Base-by-base conservation (phyloP, 345 rosid species). In the Toxicodendron radicans region DNA sequence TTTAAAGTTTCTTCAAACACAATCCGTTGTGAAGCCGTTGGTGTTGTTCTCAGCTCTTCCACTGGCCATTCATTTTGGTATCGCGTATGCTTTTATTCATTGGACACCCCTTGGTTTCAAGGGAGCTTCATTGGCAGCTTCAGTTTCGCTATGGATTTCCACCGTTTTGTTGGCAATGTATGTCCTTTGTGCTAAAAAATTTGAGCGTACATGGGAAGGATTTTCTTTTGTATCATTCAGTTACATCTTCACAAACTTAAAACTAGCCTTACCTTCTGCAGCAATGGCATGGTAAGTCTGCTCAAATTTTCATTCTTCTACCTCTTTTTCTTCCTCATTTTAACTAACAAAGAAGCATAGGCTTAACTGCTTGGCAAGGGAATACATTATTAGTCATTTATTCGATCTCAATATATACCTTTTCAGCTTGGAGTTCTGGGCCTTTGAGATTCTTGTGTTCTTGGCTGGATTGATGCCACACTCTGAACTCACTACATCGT, bases 401-500 rank as follows among this genome's bases (percentile, higher is more conserved):
- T 38, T 27, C 30, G 43, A 38, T 38, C 43, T 38, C 1, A 7
- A 38, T 38, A 5, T 38, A 5, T 38, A 12, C 41, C 61, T 21
- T 75, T 16, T 57, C 73, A 85, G 97, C 71, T 81, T 93, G 83
- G 97, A 87, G 75, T 85, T 78, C 32, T 87, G 96, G 96, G 93
- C 93, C n/a, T 88, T 85, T 38, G 97, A 91, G 87, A 73, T 88
- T 68, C 84, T 92, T 63, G 96, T 92, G 72, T 72, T 93, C 70
- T 57, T 91, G 23, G 97, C 97, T 57, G 91, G 97, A 73, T 2
- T 80, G 66, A 89, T 89, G 93, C 83, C 89, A 3, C 80, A 93
- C 58, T 74, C 94, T 0, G 83, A 88, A 71, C 74, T 71, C 49
- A 64, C 85, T 9, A 88, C 93, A n/a, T 88, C 96, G 24, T 49